Base-by-base conservation (phyloP, 1,284 basidiomycete species). In the Heterobasidion parviporum region DNA sequence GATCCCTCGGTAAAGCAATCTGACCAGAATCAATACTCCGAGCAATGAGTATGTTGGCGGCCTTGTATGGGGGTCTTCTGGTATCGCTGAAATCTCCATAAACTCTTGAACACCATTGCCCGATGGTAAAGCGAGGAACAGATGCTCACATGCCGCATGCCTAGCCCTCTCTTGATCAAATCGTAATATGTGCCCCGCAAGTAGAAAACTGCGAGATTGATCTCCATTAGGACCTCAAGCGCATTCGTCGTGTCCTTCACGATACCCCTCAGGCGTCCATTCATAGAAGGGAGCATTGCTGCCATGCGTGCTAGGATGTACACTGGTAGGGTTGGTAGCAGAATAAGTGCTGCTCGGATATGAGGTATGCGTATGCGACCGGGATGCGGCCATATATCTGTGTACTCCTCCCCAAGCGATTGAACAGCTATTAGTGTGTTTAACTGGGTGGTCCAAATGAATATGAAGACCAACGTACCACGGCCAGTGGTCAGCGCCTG, bases 351-450 rank as follows among this genome's bases (percentile, higher is more conserved):
- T 16, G 75, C 68, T 41, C 85, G 79, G 10, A 73, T 64, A 56
- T 68, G 64, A 38, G 60, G 66, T 16, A 80, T 72, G 12, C 81
- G 83, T 46, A 67, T 67, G 47, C 65, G 69, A 15, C 70, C 65
- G 12, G 84, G 82, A 56, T 83, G 81, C 54, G 87, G 82, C 81
- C 91, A 87, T 35, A 91, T 87, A 64, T 91, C 89, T 1, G 92
- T 94, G 65, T 96, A 96, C 67, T 96, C 92, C 69, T 96, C 92
- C 14, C 92, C 92, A 0, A 95, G 75, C 2, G 90, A 93, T 68
- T 93, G 92, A 2, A 76, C 79, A 3, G 86, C 92, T 88, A 26
- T 26, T 26, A 4, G 26, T 26, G 6, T 26, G 5, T 26, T 26
- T 4, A 26, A 63, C 35, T 14, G 6, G 14, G 6, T 14, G 1